phyloP scores from a whole-genome alignment of 1,284 basidiomycete genomes.

The Neonothopanus nambi region DNA sequence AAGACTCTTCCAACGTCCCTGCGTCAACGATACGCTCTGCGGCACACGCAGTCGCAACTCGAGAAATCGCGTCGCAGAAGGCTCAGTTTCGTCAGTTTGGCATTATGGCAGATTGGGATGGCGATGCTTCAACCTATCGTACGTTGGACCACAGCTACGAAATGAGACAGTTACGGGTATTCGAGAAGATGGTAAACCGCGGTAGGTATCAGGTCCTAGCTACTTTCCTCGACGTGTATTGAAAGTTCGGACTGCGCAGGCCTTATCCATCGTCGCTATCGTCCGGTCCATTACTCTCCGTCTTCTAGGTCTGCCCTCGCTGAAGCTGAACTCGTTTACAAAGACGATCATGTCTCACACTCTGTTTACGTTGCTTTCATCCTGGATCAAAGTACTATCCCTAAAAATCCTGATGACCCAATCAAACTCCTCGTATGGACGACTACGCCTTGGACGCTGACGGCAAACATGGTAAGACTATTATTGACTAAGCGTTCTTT shows the following conservation, averaged over 20 bases:
- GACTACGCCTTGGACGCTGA: slow-evolving; percentile 97
- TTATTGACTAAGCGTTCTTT: not conserved
- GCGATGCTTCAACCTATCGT: slow-evolving; percentile 74
- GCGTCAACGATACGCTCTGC: slow-evolving; percentile 67
- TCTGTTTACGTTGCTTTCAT: slow-evolving; percentile 87
- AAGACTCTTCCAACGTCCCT: slow-evolving; percentile 56
- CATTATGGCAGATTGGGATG: slow-evolving; percentile 92
- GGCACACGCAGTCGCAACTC: slow-evolving; percentile 74
- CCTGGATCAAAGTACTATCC: slow-evolving; percentile 35
- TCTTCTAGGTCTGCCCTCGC: slow-evolving; percentile 94
- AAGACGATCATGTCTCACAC: slow-evolving; percentile 85
- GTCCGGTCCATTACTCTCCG: slow-evolving; percentile 95
- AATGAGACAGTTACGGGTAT: slow-evolving; percentile 85
- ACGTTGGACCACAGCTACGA: slow-evolving; percentile 89
- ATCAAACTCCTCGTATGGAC: slow-evolving; percentile 91
- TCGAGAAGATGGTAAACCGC: slow-evolving; percentile 87
- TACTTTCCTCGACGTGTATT: not conserved
- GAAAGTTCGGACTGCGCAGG: slow-evolving; percentile 38
- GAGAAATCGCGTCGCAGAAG: slow-evolving; percentile 79
- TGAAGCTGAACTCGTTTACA: slow-evolving; percentile 93
- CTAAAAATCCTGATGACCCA: slow-evolving; percentile 12
- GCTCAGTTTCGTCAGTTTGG: slow-evolving; percentile 82
- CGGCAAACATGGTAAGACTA: slow-evolving; percentile 86
- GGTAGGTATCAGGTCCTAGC: slow-evolving; percentile 41
- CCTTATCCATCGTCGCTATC: slow-evolving; percentile 83